Percentiles rank a stretch among this genome's conserved stretches.
Evolutionary conservation across 768 basidiomycete species (phyloP).

Genomic region (Lyophyllum shimeji): DNA sequence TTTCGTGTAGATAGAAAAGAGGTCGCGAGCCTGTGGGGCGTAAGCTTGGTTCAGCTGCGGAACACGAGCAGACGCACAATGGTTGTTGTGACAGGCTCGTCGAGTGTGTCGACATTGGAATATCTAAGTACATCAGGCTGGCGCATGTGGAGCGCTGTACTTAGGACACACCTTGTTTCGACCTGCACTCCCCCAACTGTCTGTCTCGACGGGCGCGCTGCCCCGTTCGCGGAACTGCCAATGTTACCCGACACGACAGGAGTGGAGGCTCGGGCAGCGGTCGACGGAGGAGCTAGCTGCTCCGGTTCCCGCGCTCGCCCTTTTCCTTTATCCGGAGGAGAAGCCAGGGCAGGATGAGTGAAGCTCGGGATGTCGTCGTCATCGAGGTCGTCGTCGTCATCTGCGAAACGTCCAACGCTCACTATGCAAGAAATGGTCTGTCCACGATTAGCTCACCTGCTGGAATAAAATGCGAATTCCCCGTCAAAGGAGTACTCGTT

Average conservation of each 20-base stretch:
- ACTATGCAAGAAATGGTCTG: neutral
- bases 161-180: constrained; percentile 72
- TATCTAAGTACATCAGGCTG: constrained; percentile 43
- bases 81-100: constrained; percentile 87
- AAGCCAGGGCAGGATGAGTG: constrained; percentile 57
- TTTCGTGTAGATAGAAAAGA: constrained; percentile 89
- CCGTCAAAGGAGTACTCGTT: constrained; percentile 49
- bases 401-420: constrained; percentile 29
- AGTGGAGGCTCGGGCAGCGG: constrained; percentile 28
- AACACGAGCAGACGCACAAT: constrained; percentile 55
- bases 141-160: neutral
- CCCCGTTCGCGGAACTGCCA: constrained; percentile 45
- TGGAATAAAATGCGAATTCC: constrained; percentile 77
- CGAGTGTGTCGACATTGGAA: constrained; percentile 84
- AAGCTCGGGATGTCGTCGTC: constrained; percentile 82
- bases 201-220: constrained; percentile 49
- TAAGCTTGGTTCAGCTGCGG: constrained; percentile 5
- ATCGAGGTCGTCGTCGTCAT: constrained; percentile 82
- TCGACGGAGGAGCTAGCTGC: constrained; percentile 46
- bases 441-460: constrained; percentile 48
- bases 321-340: constrained; percentile 72
- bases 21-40: constrained; percentile 70
- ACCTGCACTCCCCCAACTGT: constrained; percentile 84
- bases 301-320: constrained; percentile 58
- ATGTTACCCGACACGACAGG: constrained; percentile 70